These are phyloP conservation scores for Drechslera avenae DNA, from an alignment of 2,329 filamentous ascomycete genomes.

Conservation along the genomic window DNA sequence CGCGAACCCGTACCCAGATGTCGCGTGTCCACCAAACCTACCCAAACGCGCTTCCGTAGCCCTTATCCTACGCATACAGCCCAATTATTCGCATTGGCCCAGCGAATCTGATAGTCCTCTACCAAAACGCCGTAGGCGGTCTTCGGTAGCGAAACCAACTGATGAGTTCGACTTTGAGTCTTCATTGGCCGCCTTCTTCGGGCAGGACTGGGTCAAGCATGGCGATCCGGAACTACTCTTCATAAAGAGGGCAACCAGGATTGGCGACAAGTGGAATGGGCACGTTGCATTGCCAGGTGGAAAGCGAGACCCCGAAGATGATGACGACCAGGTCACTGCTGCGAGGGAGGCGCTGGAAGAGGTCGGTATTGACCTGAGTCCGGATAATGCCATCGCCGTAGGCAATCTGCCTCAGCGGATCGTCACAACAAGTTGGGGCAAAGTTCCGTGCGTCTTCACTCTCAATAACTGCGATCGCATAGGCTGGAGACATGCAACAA, in stretches of 20 bases:
- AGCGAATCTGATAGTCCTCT: constrained; percentile 30
- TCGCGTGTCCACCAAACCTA: constrained; percentile 56
- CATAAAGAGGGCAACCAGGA: constrained; percentile 69
- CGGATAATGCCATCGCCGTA: constrained; percentile 53
- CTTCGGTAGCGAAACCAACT: constrained; percentile 28
- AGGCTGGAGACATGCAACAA: neutral
- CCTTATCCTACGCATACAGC: constrained; percentile 66
- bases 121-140: constrained; percentile 30
- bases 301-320: constrained; percentile 68
- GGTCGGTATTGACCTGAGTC: constrained; percentile 65
- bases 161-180: constrained; percentile 45
- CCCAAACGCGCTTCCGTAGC: constrained; percentile 69
- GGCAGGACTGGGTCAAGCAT: constrained; percentile 67
- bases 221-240: constrained; percentile 72
- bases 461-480: neutral
- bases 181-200: constrained; percentile 63
- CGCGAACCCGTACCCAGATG: constrained; percentile 54
- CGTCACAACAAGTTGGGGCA: constrained; percentile 70
- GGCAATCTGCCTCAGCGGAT: constrained; percentile 70
- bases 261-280: constrained; percentile 70
- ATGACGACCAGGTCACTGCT: constrained; percentile 65
- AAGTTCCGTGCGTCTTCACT: constrained; percentile 58
- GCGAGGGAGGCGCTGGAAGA: constrained; percentile 70
- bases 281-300: constrained; percentile 73
- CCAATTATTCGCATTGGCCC: constrained; percentile 61